phyloP scores from a whole-genome alignment of 306 rosid species.

The Echinosophora koreensis region DNA sequence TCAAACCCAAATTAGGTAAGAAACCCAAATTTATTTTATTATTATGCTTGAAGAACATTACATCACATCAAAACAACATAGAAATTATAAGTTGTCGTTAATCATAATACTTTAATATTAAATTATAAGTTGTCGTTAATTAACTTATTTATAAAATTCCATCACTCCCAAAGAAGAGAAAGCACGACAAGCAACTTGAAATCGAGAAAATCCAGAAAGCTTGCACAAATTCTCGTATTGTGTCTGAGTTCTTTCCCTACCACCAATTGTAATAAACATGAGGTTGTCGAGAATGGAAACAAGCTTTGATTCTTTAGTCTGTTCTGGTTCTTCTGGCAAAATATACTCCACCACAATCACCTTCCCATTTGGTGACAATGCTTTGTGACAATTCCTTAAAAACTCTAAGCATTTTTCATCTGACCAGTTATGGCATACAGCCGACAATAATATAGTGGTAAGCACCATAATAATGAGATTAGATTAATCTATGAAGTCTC shows the following conservation, averaged over 20 bases:
- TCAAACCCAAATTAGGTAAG: too few species aligned
- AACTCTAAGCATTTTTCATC: slow-evolving; percentile 19
- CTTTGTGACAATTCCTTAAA: slow-evolving; percentile 38
- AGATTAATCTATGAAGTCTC: too few species aligned
- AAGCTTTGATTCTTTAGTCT: background rate
- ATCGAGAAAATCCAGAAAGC: slow-evolving; percentile 42
- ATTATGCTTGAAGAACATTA: background rate
- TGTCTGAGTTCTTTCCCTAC: slow-evolving; percentile 49
- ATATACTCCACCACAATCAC: slow-evolving; percentile 35
- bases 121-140: background rate
- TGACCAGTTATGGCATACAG: slow-evolving; percentile 32
- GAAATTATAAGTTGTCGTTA: too few species aligned
- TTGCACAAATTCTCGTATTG: slow-evolving; percentile 31
- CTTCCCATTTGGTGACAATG: slow-evolving; percentile 46
- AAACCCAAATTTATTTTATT: background rate
- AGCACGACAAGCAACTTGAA: slow-evolving; percentile 39
- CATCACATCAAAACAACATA: background rate
- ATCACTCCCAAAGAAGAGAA: slow-evolving; percentile 42
- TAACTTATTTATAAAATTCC: slow-evolving; percentile 45
- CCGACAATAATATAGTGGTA: background rate
- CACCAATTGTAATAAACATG: slow-evolving; percentile 42
- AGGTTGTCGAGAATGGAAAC: slow-evolving; percentile 40
- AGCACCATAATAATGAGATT: background rate
- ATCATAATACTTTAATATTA: background rate
- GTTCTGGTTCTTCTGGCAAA: slow-evolving; percentile 32